Evolutionary conservation across 2,329 filamentous ascomycete species (phyloP).

Genomic region (Teratosphaeria epicoccoides): DNA sequence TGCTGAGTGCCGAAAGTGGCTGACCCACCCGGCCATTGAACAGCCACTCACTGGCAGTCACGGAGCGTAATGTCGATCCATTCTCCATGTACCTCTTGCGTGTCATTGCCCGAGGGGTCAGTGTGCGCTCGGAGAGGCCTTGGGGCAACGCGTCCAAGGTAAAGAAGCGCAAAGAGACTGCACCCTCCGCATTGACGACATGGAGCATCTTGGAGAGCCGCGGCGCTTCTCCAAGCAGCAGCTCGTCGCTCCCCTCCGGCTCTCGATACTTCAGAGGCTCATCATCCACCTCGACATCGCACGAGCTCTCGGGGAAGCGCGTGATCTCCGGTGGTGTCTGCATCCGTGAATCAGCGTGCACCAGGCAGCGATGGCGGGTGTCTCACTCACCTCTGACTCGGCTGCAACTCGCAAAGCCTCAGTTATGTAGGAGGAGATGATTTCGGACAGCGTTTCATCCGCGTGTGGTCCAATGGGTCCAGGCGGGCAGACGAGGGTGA

Average conservation of each 20-base stretch:
- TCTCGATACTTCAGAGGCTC: background rate
- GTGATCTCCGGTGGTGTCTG: slow-evolving; percentile 9
- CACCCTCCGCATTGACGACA: slow-evolving; percentile 2
- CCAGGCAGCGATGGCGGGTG: background rate
- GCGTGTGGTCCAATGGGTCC: slow-evolving; percentile 7
- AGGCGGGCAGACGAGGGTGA: slow-evolving; percentile 13
- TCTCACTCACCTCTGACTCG: slow-evolving; percentile 5
- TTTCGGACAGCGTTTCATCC: slow-evolving; percentile 9
- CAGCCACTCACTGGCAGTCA: slow-evolving; percentile 6
- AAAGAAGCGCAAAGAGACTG: background rate
- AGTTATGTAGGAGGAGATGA: slow-evolving; percentile 10
- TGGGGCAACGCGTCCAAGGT: slow-evolving; percentile 4
- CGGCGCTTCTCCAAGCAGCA: background rate
- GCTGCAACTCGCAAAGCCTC: slow-evolving; percentile 11
- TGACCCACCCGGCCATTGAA: slow-evolving; percentile 18
- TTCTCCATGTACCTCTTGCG: slow-evolving; percentile 15
- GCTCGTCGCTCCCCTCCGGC: slow-evolving; percentile 4
- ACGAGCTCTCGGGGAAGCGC: slow-evolving; percentile 15
- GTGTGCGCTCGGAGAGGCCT: slow-evolving; percentile 12
- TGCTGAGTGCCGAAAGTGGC: background rate
- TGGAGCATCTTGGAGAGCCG: slow-evolving; percentile 8
- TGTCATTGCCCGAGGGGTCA: slow-evolving; percentile 12
- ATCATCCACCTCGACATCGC: slow-evolving; percentile 9
- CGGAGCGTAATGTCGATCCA: slow-evolving; percentile 13
- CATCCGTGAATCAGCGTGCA: background rate